Base-by-base conservation (phyloP, 441 rosid genomes). In the Gossypium gossypioides region DNA sequence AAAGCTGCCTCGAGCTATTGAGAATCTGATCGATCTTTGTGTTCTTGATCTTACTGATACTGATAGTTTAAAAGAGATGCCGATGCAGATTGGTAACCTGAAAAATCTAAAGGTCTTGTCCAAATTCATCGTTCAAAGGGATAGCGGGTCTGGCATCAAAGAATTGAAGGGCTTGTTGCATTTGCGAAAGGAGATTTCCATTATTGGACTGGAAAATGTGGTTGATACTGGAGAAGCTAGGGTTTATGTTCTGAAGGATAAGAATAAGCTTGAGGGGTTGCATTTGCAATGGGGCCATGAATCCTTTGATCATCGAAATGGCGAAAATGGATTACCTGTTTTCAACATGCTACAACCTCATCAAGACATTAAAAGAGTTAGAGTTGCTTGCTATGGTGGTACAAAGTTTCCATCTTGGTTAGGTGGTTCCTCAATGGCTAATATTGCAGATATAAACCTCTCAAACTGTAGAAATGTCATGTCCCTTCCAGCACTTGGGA, bases 401-500 rank as follows among this genome's bases (percentile, higher is more conserved):
- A 29, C 7, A 8, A 62, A 15, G 3, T 73, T 77, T 19, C 80
- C 80, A n/a, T 40, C 71, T 51, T 77, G 80, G 80, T 32, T 73
- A 16, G 74, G 72, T 7, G 32, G 42, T 54, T 58, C 71, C 21
- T 69, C 61, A 1, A 62, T 55, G 66, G 7, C 25, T 46, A 40
- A 48, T n/a, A 37, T 73, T 1, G 40, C 16, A 25, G 57, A 22
- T 32, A 4, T 69, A 42, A 21, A 32, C 10, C 69, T 77, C 42
- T 5, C 44, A 7, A 58, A 62, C 32, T 77, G 80, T 62, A 24
- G 65, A 61, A 62, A 74, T 13, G 27, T 37, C 12, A 27, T 16
- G 1, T 37, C 61, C n/a, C 72, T 77, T 50, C 80, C 80, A 55
- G 57, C 77, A 19, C 68, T 73, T 21, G 80, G 80, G 62, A 25